Percentiles rank a stretch among this genome's conserved stretches.
phyloP scores from a whole-genome alignment of 805 yeast genomes.

The Starmerella tilneyi region DNA sequence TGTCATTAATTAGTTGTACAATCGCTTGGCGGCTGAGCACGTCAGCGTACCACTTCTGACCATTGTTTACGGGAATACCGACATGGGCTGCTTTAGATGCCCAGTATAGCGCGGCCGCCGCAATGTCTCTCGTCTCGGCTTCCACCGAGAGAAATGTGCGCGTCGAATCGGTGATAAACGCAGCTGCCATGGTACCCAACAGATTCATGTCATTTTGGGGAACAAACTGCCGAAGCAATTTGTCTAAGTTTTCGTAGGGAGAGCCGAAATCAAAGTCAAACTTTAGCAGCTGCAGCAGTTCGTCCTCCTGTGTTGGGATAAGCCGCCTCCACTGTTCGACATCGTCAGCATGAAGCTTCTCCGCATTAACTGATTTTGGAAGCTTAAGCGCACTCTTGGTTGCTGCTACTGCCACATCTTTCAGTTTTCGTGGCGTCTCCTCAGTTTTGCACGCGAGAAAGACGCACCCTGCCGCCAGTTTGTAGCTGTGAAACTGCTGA shows the following conservation, averaged over 20 bases:
- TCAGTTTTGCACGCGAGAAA: constrained; percentile 47
- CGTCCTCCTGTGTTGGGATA: constrained; percentile 39
- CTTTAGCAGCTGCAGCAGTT: constrained; percentile 37
- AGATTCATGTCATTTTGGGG: constrained; percentile 12
- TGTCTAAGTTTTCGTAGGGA: constrained; percentile 29
- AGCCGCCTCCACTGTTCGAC: constrained; percentile 45
- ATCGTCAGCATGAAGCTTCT: constrained; percentile 37
- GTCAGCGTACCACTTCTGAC: constrained; percentile 19
- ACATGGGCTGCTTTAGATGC: constrained; percentile 24
- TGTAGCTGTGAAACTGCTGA: constrained; percentile 39
- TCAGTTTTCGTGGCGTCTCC: constrained; percentile 40
- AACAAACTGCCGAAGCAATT: constrained; percentile 13
- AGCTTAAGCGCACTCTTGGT: constrained; percentile 40
- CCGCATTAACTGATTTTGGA: constrained; percentile 27
- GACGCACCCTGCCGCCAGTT: constrained; percentile 42
- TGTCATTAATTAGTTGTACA: constrained; percentile 21
- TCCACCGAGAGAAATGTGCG: constrained; percentile 32
- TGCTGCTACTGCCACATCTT: constrained; percentile 42
- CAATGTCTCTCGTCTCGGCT: constrained; percentile 30
- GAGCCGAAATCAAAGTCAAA: constrained; percentile 40
- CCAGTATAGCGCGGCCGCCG: constrained; percentile 34
- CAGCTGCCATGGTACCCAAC: constrained; percentile 17
- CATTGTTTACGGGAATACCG: constrained; percentile 13
- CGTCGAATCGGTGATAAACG: constrained; percentile 34
- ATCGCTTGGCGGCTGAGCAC: constrained; percentile 14